Base-by-base conservation (phyloP, 1,284 basidiomycete genomes). In the Microbotryum scabiosae region DNA sequence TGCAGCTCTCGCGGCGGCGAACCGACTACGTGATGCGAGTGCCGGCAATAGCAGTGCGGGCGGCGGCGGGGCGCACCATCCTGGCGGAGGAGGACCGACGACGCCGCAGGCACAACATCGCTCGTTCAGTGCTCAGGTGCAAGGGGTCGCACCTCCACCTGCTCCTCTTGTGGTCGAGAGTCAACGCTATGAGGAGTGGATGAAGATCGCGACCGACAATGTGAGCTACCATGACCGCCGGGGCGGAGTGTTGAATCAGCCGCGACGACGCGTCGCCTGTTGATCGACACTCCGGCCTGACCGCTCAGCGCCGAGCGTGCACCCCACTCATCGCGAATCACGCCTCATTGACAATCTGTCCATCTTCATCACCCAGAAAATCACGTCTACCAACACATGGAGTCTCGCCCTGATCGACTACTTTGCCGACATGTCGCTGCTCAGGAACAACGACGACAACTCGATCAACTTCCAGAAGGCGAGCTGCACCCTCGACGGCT, bases 191-290 rank as follows among this genome's bases (percentile, higher is more conserved):
- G 94, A 98, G 74, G 92, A 98, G 74, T 98, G 96, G 94, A 98
- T 99, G 94, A 98, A 97, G 80, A 87, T 98, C 84, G 93, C 93
- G 2, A 97, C 94, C 7, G 96, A 97, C 75, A 97, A 97, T 76
- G 93, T 96, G 73, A 70, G 86, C 79, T 26, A n/a, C 26, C 7
- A 10, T 16, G 14, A 12, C 44, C 55, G 10, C 16, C 9, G 16
- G 51, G 18, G n/a, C 3, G 20, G 10, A 21, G 32, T n/a, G 26
- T 30, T 18, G 28, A 10, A 26, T 14, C 28, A 32, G 28, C 9
- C 20, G 10, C 12, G 49, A 20, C 1, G 36, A 50, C 25, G 23
- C 25, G 43, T 12, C 23, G 25, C n/a, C 43, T 44, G 41, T 54
- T 18, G 49, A 41, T 47, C 41, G n/a, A n/a, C 36, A 14, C 51